phyloP scores from a whole-genome alignment of 257 asterid species.

The Rubia yunnanensis region DNA sequence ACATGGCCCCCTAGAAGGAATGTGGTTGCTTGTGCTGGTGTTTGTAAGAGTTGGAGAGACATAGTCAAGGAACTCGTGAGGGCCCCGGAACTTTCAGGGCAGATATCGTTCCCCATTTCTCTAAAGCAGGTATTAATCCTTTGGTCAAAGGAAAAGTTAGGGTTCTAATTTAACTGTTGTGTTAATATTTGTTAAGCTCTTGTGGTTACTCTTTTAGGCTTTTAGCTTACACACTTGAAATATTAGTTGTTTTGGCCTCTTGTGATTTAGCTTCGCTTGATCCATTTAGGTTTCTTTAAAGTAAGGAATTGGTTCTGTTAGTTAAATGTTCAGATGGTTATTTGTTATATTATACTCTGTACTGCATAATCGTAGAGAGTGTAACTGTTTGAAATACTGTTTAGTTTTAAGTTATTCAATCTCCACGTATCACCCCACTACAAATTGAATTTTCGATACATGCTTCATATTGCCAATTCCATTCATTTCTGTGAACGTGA shows the following conservation, averaged over 20 bases:
- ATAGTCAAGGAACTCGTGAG: constrained; percentile 67
- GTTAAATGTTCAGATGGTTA: neutral
- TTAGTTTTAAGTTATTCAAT: neutral
- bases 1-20: constrained; percentile 67
- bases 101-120: constrained; percentile 81
- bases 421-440: neutral
- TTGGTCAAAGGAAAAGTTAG: neutral
- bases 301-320: neutral
- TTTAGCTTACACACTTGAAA: neutral
- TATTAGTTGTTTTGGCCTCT: neutral
- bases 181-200: neutral
- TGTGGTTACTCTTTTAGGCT: neutral
- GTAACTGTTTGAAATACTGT: neutral
- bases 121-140: constrained; percentile 63
- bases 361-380: neutral
- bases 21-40: constrained; percentile 95
- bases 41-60: constrained; percentile 94
- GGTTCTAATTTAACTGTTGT: neutral
- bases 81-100: constrained; percentile 54
- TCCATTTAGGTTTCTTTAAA: neutral
- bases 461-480: neutral
- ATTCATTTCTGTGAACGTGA: neutral
- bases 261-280: neutral
- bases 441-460: neutral
- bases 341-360: neutral